Base-by-base conservation (phyloP, 176 grass and related monocot species). In the Thinopyrum elongatum region DNA sequence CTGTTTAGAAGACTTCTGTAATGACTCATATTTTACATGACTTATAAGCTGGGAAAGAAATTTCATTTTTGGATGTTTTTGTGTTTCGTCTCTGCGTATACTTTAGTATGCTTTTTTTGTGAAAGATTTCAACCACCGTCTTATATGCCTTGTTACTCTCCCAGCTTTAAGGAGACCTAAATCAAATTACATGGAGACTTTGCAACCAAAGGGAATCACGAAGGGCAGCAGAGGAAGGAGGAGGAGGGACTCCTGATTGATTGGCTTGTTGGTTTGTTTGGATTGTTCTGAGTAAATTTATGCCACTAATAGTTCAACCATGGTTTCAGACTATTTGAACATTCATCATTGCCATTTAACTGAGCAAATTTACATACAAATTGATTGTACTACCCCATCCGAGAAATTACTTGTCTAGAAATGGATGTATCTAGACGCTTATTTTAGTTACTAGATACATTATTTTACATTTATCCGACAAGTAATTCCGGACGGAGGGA, bases 231-330 rank as follows among this genome's bases (percentile, higher is more conserved):
- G 90, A 33, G 86, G 86, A 59, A 76, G n/a, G n/a, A n/a, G n/a
- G n/a, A n/a, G n/a, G n/a, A n/a, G n/a, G n/a, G n/a, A n/a, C n/a
- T 92, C 84, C 83, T 95, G n/a, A 82, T 92, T 70, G 93, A 95
- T 72, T 95, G 93, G 90, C 93, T 95, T 89, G 86, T 95, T 71
- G 90, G 90, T 95, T 87, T 61, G 80, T 82, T 1, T 57, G 7
- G 7, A 22, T 22, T 22, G 53, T 57, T 57, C 19, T 8, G 53
- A 57, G 22, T 57, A 57, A 57, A 57, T 57, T 57, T 57, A 71
- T 63, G n/a, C n/a, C 25, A 68, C 74, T 30, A 31, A 67, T 63
- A 65, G 10, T 46, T 47, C 19, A 76, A 74, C 19, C 28, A 74
- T 58, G 36, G 64, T 84, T 57, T 63, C 17, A 8, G 6, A 44